Conservation (phyloP, 192 early-diverging fungal species). For the Coemansia sp. region DNA sequence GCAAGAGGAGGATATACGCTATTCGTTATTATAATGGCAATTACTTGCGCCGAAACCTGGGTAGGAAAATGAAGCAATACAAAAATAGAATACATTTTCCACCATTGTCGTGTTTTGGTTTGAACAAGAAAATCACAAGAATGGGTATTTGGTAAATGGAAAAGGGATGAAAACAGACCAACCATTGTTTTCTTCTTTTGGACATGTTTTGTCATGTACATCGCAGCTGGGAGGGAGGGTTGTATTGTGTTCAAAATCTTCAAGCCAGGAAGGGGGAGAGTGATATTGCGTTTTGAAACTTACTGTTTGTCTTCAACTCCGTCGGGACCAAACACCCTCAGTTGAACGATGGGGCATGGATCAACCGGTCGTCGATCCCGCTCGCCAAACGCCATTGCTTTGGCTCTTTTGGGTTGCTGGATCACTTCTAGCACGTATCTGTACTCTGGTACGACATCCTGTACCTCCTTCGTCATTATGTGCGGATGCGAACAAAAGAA, state of each 20-base stretch:
- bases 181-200: slow-evolving; percentile 6
- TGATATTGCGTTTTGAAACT: slow-evolving; percentile 6
- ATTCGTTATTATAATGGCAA: not conserved
- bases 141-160: not conserved
- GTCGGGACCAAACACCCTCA: slow-evolving; percentile 20
- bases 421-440: slow-evolving; percentile 22
- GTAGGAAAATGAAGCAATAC: not conserved
- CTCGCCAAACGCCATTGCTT: slow-evolving; percentile 12
- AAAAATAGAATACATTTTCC: not conserved
- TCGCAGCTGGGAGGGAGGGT: slow-evolving; percentile 1
- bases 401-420: slow-evolving; percentile 44
- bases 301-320: slow-evolving; percentile 36
- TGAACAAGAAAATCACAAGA: not conserved
- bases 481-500: not conserved
- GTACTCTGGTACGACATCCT: not conserved
- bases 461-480: slow-evolving; percentile 6
- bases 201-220: not conserved
- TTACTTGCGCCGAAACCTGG: not conserved
- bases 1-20: not conserved
- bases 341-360: slow-evolving; percentile 41
- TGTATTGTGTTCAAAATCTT: not conserved
- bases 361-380: slow-evolving; percentile 43
- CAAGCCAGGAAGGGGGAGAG: not conserved
- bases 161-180: slow-evolving; percentile 2
- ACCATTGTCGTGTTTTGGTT: not conserved